Evolutionary conservation across 352 stramenopile genomes (phyloP).

Genomic region (Pythium aquatile): DNA sequence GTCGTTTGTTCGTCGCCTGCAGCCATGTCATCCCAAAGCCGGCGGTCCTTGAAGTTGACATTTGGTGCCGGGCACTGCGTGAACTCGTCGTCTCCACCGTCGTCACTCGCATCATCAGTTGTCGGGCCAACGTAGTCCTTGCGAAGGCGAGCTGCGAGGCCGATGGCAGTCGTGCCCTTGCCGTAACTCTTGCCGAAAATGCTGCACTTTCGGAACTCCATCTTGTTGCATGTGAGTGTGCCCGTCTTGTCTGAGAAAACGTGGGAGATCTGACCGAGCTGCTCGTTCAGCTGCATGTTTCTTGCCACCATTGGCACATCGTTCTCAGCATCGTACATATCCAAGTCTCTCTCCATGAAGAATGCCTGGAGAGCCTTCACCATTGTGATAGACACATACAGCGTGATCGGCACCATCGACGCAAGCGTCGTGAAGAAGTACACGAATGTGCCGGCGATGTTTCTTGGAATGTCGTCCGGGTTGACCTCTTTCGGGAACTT

Average conservation of each 20-base stretch:
- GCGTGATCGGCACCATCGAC: slow-evolving; percentile 86
- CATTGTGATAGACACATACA: slow-evolving; percentile 88
- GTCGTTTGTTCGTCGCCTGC: slow-evolving; percentile 33
- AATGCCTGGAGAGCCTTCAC: slow-evolving; percentile 88
- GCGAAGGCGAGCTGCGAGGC: slow-evolving; percentile 61
- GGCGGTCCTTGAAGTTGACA: slow-evolving; percentile 80
- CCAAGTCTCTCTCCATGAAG: slow-evolving; percentile 82
- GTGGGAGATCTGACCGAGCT: slow-evolving; percentile 93
- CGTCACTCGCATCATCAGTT: slow-evolving; percentile 42
- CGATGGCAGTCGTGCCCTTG: slow-evolving; percentile 83
- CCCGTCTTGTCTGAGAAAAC: slow-evolving; percentile 96
- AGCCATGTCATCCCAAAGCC: slow-evolving; percentile 56
- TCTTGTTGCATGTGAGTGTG: slow-evolving; percentile 87
- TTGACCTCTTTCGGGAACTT: slow-evolving; percentile 39
- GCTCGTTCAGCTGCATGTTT: slow-evolving; percentile 87
- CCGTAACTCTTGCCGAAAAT: slow-evolving; percentile 80
- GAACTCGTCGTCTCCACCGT: slow-evolving; percentile 36
- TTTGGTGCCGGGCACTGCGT: slow-evolving; percentile 42
- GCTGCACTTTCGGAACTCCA: slow-evolving; percentile 89
- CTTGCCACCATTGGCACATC: slow-evolving; percentile 72
- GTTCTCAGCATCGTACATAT: slow-evolving; percentile 83
- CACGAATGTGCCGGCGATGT: slow-evolving; percentile 65
- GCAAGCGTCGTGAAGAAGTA: slow-evolving; percentile 85
- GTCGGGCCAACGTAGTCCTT: slow-evolving; percentile 55
- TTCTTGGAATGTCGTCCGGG: slow-evolving; percentile 32